A percentile compares a stretch with the other conserved stretches of the same genome.
These are phyloP conservation scores for Discostella stelligeroides DNA, from an alignment of 108 stramenopile species.

Conservation along the genomic window DNA sequence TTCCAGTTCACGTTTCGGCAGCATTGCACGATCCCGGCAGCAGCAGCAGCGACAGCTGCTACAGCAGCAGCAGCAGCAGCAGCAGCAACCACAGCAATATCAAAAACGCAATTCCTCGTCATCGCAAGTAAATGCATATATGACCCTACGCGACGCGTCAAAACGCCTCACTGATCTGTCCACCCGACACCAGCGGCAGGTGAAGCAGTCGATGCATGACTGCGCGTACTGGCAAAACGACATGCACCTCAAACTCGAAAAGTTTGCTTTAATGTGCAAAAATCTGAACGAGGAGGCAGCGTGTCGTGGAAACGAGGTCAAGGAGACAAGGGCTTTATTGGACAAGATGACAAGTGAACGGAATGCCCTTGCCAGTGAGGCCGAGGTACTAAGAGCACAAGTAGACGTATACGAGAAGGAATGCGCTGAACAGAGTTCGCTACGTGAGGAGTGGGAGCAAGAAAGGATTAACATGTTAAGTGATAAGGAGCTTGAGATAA, in stretches of 20 bases:
- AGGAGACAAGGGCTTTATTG: constrained; percentile 42
- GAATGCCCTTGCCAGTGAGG: constrained; percentile 50
- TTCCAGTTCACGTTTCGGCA: too few relatives aligned
- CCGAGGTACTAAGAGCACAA: constrained; percentile 51
- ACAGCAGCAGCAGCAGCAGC: neutral
- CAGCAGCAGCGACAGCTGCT: neutral
- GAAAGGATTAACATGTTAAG: constrained; percentile 42
- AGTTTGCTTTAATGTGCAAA: constrained; percentile 66
- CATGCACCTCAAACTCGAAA: constrained; percentile 62
- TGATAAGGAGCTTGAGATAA: constrained; percentile 35
- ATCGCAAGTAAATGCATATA: constrained; percentile 12
- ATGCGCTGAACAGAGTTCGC: constrained; percentile 30
- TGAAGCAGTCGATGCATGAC: constrained; percentile 63
- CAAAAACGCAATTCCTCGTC: neutral
- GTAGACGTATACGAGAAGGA: constrained; percentile 49
- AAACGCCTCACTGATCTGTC: constrained; percentile 52
- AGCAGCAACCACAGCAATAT: neutral
- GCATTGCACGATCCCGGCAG: neutral
- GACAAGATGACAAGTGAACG: constrained; percentile 56
- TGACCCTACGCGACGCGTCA: constrained; percentile 45
- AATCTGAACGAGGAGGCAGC: constrained; percentile 70
- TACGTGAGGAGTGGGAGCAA: constrained; percentile 38
- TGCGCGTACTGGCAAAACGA: constrained; percentile 64
- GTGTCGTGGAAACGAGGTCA: constrained; percentile 56
- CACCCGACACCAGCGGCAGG: constrained; percentile 55